Percentiles rank a stretch among this genome's conserved stretches.
These are phyloP conservation scores for Baeospora myosura DNA, from an alignment of 1,284 basidiomycete species.

Conservation along the genomic window DNA sequence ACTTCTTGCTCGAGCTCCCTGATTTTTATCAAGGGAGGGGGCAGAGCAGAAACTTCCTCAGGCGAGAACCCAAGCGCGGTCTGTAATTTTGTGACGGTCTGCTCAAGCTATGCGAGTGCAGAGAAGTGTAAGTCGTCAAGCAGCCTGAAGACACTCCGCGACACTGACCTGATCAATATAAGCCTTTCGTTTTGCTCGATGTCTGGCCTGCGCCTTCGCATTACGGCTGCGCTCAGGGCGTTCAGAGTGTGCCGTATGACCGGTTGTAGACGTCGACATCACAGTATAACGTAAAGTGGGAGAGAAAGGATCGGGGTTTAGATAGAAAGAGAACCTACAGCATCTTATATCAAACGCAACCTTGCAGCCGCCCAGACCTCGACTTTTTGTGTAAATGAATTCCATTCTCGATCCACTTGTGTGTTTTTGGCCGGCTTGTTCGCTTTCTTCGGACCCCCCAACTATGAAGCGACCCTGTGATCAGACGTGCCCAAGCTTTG, in stretches of 20 bases:
- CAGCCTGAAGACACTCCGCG: conserved; percentile 9
- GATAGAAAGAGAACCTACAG: background rate
- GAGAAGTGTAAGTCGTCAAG: conserved; percentile 7
- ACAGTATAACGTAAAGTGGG: conserved; percentile 1
- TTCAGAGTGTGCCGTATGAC: conserved; percentile 24
- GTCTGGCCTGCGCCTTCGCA: conserved; percentile 83
- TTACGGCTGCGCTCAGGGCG: conserved; percentile 76
- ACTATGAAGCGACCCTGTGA: no score
- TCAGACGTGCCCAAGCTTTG: no score
- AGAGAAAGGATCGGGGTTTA: conserved; percentile 1
- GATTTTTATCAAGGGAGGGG: conserved; percentile 62
- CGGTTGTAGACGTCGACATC: background rate
- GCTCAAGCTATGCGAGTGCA: conserved; percentile 51
- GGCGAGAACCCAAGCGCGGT: conserved; percentile 59
- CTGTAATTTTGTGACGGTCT: conserved; percentile 75
- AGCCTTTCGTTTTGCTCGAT: conserved; percentile 88
- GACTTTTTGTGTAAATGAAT: background rate
- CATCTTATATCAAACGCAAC: background rate
- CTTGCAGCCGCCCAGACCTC: background rate
- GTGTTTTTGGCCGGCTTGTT: background rate
- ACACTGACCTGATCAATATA: conserved; percentile 78
- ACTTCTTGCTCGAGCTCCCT: conserved; percentile 74
- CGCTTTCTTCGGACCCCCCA: background rate
- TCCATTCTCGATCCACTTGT: background rate
- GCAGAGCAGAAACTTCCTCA: conserved; percentile 62